Evolutionary conservation across 805 yeast genomes (phyloP), one percentile per base, ranked within the genome.

Genomic region (Spathaspora hagerdaliae): DNA sequence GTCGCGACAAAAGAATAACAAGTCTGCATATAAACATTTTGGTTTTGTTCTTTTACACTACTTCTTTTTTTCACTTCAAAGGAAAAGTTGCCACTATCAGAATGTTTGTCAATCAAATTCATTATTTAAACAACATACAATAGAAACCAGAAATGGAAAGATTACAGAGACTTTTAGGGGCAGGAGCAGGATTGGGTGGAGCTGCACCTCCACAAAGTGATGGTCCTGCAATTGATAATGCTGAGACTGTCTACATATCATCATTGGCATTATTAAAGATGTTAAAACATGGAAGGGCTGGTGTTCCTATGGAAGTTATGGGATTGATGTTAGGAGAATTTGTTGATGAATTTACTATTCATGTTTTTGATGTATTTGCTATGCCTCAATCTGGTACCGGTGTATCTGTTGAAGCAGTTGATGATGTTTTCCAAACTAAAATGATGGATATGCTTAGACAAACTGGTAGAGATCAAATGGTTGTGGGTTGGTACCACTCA

Each of bases 361-460:
- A 91, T 57, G 99, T 94, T 35, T 89, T 89, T 45, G 99, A 94
- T 62, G 99, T 95, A 42, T 94, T 94, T 75, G 99, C 99, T 45
- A 94, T 94, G 99, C 99, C 99, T 14, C 99, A 94, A 71, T 82
- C 90, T 39, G 96, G 96, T 60, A 94, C 99, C 8, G 99, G 99
- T 49, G 99, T 95, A 14, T 86, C 96, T 47, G 99, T 94, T 47
- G 99, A 94, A 65, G 99, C 99, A 1, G 99, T 94, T 31, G 99
- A 95, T 65, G 98, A 95, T 64, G 98, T 95, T 42, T 94, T 94
- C 73, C 99, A 94, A 67, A 91, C 98, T 3, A 87, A 85, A 63
- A 95, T 94, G 99, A 94, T 94, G 99, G 99, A 94, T 62, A 94
- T 94, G 99, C 78, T 94, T 60, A 83, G 87, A 69, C 99, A 94